A percentile compares a stretch with the other conserved stretches of the same genome.
phyloP scores from a whole-genome alignment of 306 rosid genomes.

The Lagenaria siceraria region DNA sequence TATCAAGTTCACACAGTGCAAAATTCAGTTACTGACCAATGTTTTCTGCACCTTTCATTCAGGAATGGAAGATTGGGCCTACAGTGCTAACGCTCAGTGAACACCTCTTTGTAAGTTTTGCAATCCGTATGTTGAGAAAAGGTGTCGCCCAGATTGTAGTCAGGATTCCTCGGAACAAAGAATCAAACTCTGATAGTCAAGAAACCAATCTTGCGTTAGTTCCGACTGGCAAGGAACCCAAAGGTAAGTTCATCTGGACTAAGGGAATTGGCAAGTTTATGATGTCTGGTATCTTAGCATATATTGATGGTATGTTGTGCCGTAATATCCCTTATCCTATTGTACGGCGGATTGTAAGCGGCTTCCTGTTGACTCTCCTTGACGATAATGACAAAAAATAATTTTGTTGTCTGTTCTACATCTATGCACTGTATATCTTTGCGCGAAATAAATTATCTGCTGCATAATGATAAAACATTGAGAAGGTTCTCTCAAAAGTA shows the following conservation, averaged over 20 bases:
- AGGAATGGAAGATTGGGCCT: constrained; percentile 86
- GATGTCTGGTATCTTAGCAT: constrained; percentile 71
- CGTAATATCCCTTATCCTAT: constrained; percentile 81
- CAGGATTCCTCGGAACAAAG: constrained; percentile 34
- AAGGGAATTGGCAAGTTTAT: constrained; percentile 70
- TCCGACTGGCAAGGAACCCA: constrained; percentile 7
- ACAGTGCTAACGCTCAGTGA: constrained; percentile 66
- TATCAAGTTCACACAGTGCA: too few relatives aligned
- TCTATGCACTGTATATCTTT: neutral
- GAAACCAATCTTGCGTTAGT: constrained; percentile 14
- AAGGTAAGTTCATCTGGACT: constrained; percentile 33
- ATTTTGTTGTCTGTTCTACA: neutral
- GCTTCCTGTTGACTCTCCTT: constrained; percentile 65
- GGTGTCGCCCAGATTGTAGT: constrained; percentile 35
- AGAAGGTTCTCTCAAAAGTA: neutral
- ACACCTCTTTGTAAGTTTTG: constrained; percentile 84
- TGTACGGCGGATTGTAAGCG: constrained; percentile 79
- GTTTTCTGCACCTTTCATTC: constrained; percentile 8
- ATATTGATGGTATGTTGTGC: constrained; percentile 78
- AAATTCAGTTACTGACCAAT: neutral
- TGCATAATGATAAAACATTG: neutral
- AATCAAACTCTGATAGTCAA: constrained; percentile 15
- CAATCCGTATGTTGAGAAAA: constrained; percentile 70
- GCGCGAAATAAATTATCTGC: neutral
- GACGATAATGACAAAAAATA: constrained; percentile 37